A percentile compares a stretch with the other conserved stretches of the same genome.
phyloP scores from a whole-genome alignment of 164 flowering plant genomes.

The Cinnamomum micranthum region DNA sequence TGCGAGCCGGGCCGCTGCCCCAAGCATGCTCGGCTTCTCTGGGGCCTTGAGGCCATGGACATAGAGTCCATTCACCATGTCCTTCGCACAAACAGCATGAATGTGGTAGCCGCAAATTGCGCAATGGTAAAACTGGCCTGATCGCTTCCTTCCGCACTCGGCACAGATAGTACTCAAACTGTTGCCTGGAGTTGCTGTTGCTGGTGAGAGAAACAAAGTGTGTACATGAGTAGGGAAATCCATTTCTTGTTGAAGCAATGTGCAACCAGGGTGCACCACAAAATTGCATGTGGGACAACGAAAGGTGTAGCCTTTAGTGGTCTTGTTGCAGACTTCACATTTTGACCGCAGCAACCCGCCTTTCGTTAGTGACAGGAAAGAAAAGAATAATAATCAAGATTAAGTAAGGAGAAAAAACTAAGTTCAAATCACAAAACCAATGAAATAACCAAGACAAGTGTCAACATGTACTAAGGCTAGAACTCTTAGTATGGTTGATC shows the following conservation, averaged over 20 bases:
- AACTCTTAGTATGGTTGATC: too few species aligned
- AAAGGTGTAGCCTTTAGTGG: conserved; percentile 53
- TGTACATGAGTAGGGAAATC: conserved; percentile 46
- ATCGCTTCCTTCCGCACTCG: conserved; percentile 53
- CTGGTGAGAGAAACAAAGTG: conserved; percentile 35
- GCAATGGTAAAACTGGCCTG: conserved; percentile 58
- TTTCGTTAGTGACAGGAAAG: conserved; percentile 5
- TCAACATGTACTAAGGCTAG: too few species aligned
- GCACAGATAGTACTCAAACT: conserved; percentile 28
- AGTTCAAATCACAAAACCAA: background rate
- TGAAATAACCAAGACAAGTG: too few species aligned
- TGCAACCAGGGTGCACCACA: conserved; percentile 80
- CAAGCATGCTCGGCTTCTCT: conserved; percentile 42
- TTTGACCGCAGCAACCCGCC: conserved; percentile 45
- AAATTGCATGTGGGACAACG: conserved; percentile 61
- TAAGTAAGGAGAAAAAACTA: background rate
- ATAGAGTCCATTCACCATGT: conserved; percentile 59
- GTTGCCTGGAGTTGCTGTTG: conserved; percentile 7
- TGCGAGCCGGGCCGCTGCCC: conserved; percentile 53
- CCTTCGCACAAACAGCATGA: conserved; percentile 80
- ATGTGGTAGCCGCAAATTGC: conserved; percentile 54
- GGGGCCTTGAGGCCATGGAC: conserved; percentile 34
- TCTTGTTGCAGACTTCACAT: conserved; percentile 61
- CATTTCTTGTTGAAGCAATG: conserved; percentile 46
- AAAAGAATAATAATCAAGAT: background rate